Conservation (phyloP, 2,329 filamentous ascomycete species). For the Aspergillus proliferans region DNA sequence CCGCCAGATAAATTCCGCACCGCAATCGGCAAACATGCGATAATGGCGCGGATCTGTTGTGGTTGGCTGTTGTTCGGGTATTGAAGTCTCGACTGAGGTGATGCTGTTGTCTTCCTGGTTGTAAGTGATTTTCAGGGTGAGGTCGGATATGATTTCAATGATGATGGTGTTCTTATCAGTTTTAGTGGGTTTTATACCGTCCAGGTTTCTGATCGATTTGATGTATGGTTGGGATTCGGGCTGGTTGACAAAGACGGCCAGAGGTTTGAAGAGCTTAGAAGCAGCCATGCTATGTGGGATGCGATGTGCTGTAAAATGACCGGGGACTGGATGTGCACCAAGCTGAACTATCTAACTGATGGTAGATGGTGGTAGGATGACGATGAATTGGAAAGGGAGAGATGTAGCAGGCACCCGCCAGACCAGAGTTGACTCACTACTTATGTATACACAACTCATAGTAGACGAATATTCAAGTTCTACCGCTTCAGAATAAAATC, state of each 20-base stretch:
- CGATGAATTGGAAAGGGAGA: no score
- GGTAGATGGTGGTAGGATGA: no score
- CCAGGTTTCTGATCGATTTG: constrained; percentile 10
- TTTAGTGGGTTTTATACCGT: not conserved
- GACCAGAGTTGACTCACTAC: no score
- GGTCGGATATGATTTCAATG: constrained; percentile 10
- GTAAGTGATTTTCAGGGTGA: constrained; percentile 7
- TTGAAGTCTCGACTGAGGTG: no score
- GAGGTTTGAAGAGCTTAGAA: constrained; percentile 4
- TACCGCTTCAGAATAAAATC: no score
- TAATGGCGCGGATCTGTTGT: constrained; percentile 7
- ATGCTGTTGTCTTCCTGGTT: not conserved
- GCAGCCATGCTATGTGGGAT: no score
- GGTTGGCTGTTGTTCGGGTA: not conserved
- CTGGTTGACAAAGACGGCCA: constrained; percentile 11
- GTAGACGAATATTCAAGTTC: no score
- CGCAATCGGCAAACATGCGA: constrained; percentile 14
- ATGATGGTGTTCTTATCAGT: not conserved
- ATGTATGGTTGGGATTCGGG: constrained; percentile 10
- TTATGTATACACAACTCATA: no score
- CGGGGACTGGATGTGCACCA: no score
- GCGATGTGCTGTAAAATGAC: no score
- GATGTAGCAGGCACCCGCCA: no score
- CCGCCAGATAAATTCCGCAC: constrained; percentile 14
- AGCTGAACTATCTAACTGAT: no score